These are phyloP conservation scores for Gleditsia sinensis DNA, from an alignment of 306 rosid species.

Conservation along the genomic window DNA sequence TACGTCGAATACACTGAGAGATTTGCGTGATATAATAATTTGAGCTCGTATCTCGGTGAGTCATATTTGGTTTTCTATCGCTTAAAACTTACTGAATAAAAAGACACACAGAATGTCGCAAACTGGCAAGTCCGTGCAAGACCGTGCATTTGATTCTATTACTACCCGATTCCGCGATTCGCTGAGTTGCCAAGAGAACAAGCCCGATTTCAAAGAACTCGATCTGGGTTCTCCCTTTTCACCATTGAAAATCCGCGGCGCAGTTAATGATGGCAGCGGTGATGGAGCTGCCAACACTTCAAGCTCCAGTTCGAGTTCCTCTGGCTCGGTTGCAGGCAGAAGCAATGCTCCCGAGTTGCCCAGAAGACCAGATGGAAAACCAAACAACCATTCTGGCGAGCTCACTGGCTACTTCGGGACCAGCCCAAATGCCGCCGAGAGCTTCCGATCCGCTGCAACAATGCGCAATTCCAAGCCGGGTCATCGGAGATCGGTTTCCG, in stretches of 20 bases:
- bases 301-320: constrained; percentile 59
- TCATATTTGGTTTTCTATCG: neutral
- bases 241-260: constrained; percentile 44
- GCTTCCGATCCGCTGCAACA: constrained; percentile 50
- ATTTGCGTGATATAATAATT: neutral
- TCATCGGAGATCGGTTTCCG: constrained; percentile 83
- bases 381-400: constrained; percentile 58
- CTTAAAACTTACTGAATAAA: neutral
- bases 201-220: constrained; percentile 68
- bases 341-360: constrained; percentile 39
- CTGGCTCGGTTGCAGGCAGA: constrained; percentile 59
- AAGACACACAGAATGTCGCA: constrained; percentile 44
- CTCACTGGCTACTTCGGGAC: constrained; percentile 46
- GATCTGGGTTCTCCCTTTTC: constrained; percentile 68
- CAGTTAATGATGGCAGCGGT: constrained; percentile 29
- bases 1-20: neutral
- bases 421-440: constrained; percentile 43
- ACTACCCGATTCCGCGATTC: constrained; percentile 45
- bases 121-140: constrained; percentile 52
- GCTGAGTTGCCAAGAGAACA: constrained; percentile 51
- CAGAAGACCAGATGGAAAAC: constrained; percentile 48
- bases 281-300: constrained; percentile 35
- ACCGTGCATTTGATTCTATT: constrained; percentile 54
- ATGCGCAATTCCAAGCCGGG: constrained; percentile 50
- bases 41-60: neutral